Conservation (phyloP, 305 asterid species). For the Solanum hybrid region DNA sequence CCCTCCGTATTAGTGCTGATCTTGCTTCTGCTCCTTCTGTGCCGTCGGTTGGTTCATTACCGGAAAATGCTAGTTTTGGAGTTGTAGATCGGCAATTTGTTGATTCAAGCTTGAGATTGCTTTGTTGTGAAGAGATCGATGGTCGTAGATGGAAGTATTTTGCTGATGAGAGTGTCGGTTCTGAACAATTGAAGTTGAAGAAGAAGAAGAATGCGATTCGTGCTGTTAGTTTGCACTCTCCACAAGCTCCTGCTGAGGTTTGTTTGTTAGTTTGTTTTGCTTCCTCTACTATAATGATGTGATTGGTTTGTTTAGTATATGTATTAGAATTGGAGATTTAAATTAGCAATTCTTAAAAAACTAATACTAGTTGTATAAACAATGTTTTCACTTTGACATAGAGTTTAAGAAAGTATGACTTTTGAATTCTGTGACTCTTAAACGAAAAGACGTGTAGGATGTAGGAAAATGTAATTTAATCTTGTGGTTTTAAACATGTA, state of each 20-base stretch:
- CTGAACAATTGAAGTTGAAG: slow-evolving; percentile 26
- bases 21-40: slow-evolving; percentile 53
- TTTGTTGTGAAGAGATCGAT: slow-evolving; percentile 87
- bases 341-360: neutral
- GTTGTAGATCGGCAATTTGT: neutral
- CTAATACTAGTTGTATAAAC: neutral
- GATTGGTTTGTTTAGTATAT: neutral
- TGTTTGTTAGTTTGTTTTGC: neutral
- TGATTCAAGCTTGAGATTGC: slow-evolving; percentile 47
- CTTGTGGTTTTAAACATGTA: neutral
- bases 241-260: slow-evolving; percentile 64
- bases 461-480: neutral
- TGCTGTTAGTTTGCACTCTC: slow-evolving; percentile 63
- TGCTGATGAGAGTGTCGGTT: slow-evolving; percentile 25
- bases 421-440: neutral
- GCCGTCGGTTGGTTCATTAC: neutral
- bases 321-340: neutral
- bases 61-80: neutral
- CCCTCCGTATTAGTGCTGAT: slow-evolving; percentile 93
- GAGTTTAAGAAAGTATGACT: neutral
- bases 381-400: neutral
- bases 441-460: neutral
- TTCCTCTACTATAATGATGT: neutral
- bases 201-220: slow-evolving; percentile 53
- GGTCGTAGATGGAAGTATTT: slow-evolving; percentile 82